Evolutionary conservation across 495 filamentous ascomycete species (phyloP).

Genomic region (Penicillium cinerascens): DNA sequence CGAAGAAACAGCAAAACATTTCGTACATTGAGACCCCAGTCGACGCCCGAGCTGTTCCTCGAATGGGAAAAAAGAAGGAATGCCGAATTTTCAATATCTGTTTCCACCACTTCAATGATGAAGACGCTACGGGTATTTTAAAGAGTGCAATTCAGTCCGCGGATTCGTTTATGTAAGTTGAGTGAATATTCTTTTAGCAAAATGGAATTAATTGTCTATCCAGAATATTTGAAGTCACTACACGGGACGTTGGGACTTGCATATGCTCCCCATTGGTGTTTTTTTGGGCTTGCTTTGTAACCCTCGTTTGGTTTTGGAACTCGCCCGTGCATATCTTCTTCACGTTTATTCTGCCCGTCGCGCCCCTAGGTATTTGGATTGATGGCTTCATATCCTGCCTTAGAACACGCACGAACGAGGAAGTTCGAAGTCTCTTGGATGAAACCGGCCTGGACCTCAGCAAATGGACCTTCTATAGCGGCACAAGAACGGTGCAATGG

Average conservation of each 20-base stretch:
- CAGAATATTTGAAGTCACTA: conserved; percentile 72
- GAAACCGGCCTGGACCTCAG: conserved; percentile 42
- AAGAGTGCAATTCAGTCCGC: conserved; percentile 58
- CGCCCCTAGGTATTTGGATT: conserved; percentile 61
- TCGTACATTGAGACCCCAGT: conserved; percentile 54
- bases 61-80: conserved; percentile 22
- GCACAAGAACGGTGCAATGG: no score
- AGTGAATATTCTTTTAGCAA: background rate
- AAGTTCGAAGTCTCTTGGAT: conserved; percentile 56
- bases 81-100: conserved; percentile 69
- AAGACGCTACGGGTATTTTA: conserved; percentile 53
- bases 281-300: conserved; percentile 49
- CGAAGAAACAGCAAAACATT: conserved; percentile 48
- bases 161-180: conserved; percentile 58
- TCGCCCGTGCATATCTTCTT: conserved; percentile 57
- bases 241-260: conserved; percentile 7
- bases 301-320: conserved; percentile 60
- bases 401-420: conserved; percentile 60
- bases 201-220: background rate
- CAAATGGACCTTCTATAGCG: conserved; percentile 46
- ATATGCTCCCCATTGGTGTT: conserved; percentile 37
- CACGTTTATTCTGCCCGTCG: conserved; percentile 60
- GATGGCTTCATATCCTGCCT: conserved; percentile 65
- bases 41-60: conserved; percentile 53
- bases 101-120: conserved; percentile 74